These are phyloP conservation scores for Prunella vulgaris DNA, from an alignment of 257 asterid species.

Conservation along the genomic window DNA sequence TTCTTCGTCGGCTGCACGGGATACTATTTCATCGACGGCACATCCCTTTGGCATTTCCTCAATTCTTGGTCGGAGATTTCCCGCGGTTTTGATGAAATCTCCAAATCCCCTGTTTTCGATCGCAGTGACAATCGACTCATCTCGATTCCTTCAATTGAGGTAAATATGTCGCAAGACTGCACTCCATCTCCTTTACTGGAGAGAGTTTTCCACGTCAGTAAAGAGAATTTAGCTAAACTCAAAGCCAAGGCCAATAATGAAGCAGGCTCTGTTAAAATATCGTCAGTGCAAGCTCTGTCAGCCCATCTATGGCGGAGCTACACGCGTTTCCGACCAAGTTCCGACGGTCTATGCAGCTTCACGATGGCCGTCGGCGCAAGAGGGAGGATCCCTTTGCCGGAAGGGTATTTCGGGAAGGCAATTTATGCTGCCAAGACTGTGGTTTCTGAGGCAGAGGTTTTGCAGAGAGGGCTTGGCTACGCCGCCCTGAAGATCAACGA, in stretches of 20 bases:
- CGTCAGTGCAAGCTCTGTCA: slow-evolving; percentile 25
- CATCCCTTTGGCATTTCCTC: slow-evolving; percentile 29
- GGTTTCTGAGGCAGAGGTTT: not conserved
- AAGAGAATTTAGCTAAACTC: slow-evolving; percentile 17
- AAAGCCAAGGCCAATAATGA: slow-evolving; percentile 34
- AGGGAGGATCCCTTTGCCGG: too few relatives aligned
- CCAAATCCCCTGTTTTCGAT: slow-evolving; percentile 21
- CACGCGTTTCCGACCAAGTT: too few relatives aligned
- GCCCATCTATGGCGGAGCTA: too few relatives aligned
- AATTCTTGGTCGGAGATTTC: too few relatives aligned
- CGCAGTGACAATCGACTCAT: not conserved
- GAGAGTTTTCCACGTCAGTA: slow-evolving; percentile 32
- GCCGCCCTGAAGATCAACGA: slow-evolving; percentile 28
- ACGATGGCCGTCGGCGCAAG: too few relatives aligned
- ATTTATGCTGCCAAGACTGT: not conserved
- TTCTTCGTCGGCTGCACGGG: slow-evolving; percentile 31
- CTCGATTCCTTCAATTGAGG: slow-evolving; percentile 15
- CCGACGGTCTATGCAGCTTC: too few relatives aligned
- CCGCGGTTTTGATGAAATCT: not conserved
- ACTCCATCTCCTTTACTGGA: not conserved
- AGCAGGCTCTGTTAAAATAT: slow-evolving; percentile 17
- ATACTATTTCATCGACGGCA: slow-evolving; percentile 29
- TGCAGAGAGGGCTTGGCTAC: slow-evolving; percentile 25
- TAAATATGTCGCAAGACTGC: too few relatives aligned
- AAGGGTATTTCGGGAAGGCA: slow-evolving; percentile 2